These are phyloP conservation scores for Rhizopus stolonifer DNA, from an alignment of 371 early-diverging fungal genomes.

Conservation along the genomic window DNA sequence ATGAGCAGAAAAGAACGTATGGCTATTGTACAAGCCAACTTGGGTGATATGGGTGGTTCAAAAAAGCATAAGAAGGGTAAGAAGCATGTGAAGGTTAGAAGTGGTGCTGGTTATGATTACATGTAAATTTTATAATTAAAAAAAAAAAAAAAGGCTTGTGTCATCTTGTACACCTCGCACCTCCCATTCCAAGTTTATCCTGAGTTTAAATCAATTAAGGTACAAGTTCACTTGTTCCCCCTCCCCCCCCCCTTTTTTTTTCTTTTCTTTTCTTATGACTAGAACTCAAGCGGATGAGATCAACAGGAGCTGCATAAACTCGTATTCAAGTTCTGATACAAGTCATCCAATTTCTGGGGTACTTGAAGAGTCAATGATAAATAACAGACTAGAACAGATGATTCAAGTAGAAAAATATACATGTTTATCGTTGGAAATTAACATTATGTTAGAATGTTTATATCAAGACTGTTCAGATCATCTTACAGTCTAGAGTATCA, in stretches of 20 bases:
- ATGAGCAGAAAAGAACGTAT: slow-evolving; percentile 44
- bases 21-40: slow-evolving; percentile 46
- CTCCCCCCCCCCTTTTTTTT: background rate
- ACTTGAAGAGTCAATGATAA: slow-evolving; percentile 4
- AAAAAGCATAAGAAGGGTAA: slow-evolving; percentile 85
- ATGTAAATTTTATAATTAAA: slow-evolving; percentile 23
- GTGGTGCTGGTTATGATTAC: slow-evolving; percentile 60
- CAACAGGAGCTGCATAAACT: background rate
- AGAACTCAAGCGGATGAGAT: background rate
- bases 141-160: background rate
- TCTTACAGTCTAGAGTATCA: slow-evolving; percentile 49
- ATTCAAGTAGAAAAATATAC: slow-evolving; percentile 25
- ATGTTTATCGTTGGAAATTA: background rate
- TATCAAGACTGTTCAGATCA: slow-evolving; percentile 58
- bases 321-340: background rate
- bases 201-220: background rate
- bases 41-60: slow-evolving; percentile 29
- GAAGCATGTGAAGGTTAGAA: slow-evolving; percentile 72
- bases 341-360: background rate
- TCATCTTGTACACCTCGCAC: too few relatives aligned
- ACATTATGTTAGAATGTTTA: slow-evolving; percentile 45
- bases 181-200: background rate
- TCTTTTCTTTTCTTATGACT: background rate
- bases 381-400: slow-evolving; percentile 31
- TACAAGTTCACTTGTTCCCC: too few relatives aligned